phyloP scores from a whole-genome alignment of 2,329 filamentous ascomycete genomes.

The Alternaria burnsii region DNA sequence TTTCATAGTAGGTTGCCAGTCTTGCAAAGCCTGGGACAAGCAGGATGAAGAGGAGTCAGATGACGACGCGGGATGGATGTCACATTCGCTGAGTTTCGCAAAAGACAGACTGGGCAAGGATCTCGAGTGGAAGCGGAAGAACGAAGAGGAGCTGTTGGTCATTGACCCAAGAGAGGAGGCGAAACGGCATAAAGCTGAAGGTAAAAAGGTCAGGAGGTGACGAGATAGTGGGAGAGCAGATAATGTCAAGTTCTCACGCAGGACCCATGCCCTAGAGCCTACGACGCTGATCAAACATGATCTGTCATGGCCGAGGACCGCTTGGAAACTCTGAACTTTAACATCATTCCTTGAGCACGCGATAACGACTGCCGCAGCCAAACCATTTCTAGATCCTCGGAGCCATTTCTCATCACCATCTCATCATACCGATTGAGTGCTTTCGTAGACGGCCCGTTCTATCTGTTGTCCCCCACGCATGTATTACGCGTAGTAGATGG shows the following conservation, averaged over 20 bases:
- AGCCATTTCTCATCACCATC: not conserved
- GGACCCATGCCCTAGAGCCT: not conserved
- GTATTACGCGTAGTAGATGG: not conserved
- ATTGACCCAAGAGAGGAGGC: constrained; percentile 91
- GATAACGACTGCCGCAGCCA: not conserved
- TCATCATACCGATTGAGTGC: not conserved
- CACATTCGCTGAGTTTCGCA: constrained; percentile 82
- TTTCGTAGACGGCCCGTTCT: not conserved
- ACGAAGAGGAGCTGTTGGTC: constrained; percentile 88
- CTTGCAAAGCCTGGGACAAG: constrained; percentile 85
- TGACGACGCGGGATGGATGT: constrained; percentile 78
- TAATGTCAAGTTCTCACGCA: constrained; percentile 23
- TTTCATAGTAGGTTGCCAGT: constrained; percentile 95
- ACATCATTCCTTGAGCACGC: not conserved
- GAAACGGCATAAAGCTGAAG: constrained; percentile 70
- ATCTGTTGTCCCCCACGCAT: not conserved
- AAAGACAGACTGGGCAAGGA: constrained; percentile 92
- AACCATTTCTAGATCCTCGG: not conserved
- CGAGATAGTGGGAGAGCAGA: constrained; percentile 39
- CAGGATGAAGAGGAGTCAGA: constrained; percentile 68
- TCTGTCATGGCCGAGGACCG: not conserved
- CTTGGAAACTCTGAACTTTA: not conserved
- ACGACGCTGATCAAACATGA: not conserved
- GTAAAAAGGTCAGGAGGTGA: constrained; percentile 54
- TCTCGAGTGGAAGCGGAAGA: constrained; percentile 86